Conservation (phyloP, 2,329 filamentous ascomycete species). For the Metarhizium album region DNA sequence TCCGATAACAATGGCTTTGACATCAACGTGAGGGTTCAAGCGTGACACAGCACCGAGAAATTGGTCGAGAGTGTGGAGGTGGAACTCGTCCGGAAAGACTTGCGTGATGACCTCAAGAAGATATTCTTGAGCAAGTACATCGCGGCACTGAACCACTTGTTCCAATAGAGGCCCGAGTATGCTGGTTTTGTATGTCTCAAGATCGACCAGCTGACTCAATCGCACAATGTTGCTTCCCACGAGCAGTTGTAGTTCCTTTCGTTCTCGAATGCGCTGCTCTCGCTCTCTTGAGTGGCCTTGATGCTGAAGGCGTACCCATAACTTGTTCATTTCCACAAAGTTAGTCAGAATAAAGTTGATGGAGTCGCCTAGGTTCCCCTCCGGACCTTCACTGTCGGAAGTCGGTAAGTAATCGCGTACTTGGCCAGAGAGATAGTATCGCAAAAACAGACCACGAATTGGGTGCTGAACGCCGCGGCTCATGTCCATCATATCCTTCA, state of each 20-base stretch:
- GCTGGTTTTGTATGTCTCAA: constrained; percentile 84
- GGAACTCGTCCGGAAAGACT: constrained; percentile 97
- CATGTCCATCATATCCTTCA: constrained; percentile 99
- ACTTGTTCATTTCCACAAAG: constrained; percentile 99
- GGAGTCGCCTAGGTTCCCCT: constrained; percentile 92
- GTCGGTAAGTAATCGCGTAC: constrained; percentile 79
- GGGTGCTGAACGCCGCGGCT: constrained; percentile 95
- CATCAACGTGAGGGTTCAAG: constrained; percentile 90
- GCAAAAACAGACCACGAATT: constrained; percentile 84
- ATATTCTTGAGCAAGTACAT: constrained; percentile 95
- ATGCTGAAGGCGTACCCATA: constrained; percentile 95
- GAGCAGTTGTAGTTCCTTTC: constrained; percentile 87
- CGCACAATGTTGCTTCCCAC: constrained; percentile 95
- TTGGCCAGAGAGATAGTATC: constrained; percentile 94
- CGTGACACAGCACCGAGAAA: constrained; percentile 87
- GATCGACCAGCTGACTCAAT: constrained; percentile 86
- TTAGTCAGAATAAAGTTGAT: constrained; percentile 98
- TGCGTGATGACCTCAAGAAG: constrained; percentile 96
- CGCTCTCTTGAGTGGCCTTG: constrained; percentile 93
- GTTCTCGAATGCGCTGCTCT: constrained; percentile 85
- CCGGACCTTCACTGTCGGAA: constrained; percentile 76
- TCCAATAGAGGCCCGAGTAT: constrained; percentile 85
- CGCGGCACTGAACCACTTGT: constrained; percentile 94
- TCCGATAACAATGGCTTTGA: constrained; percentile 96
- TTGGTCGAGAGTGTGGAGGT: constrained; percentile 91